These are phyloP conservation scores for Dioscorea dumetorum DNA, from an alignment of 106 monocot genomes.

Conservation along the genomic window DNA sequence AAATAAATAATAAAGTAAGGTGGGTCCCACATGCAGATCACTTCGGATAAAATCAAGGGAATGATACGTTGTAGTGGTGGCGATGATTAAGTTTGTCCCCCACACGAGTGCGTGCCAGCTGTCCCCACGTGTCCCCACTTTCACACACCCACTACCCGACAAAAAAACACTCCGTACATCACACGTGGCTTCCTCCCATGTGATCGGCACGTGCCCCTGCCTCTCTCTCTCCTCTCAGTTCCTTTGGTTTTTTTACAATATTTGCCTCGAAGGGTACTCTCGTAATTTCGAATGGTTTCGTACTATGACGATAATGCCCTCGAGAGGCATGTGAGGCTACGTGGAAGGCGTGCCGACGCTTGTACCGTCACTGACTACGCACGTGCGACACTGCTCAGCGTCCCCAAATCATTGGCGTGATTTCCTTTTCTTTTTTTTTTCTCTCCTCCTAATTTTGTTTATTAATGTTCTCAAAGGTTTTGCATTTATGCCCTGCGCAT, in stretches of 20 bases:
- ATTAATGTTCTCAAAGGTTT: too few relatives aligned
- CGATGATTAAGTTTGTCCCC: slow-evolving; percentile 15
- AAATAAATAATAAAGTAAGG: neutral
- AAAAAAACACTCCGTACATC: neutral
- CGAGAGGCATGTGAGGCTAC: neutral
- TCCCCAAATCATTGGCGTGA: too few relatives aligned
- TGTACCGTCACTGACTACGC: too few relatives aligned
- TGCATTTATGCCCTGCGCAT: too few relatives aligned
- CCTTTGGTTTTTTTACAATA: too few relatives aligned
- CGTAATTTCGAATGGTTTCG: neutral
- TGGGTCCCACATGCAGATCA: neutral
- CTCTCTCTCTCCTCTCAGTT: neutral
- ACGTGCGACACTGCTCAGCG: too few relatives aligned
- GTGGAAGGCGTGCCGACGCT: neutral
- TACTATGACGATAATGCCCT: neutral
- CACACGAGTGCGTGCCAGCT: slow-evolving; percentile 22
- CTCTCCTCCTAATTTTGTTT: too few relatives aligned
- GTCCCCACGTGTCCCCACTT: slow-evolving; percentile 25
- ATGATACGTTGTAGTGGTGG: slow-evolving; percentile 11
- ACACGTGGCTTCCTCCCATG: neutral
- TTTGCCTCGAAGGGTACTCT: neutral
- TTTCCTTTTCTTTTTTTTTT: too few relatives aligned
- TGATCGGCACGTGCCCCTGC: slow-evolving; percentile 4
- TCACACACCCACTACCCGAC: slow-evolving; percentile 1
- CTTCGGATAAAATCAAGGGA: neutral